These are phyloP conservation scores for Mycosphaerelloides madeirae DNA, from an alignment of 2,329 filamentous ascomycete species.

Conservation along the genomic window DNA sequence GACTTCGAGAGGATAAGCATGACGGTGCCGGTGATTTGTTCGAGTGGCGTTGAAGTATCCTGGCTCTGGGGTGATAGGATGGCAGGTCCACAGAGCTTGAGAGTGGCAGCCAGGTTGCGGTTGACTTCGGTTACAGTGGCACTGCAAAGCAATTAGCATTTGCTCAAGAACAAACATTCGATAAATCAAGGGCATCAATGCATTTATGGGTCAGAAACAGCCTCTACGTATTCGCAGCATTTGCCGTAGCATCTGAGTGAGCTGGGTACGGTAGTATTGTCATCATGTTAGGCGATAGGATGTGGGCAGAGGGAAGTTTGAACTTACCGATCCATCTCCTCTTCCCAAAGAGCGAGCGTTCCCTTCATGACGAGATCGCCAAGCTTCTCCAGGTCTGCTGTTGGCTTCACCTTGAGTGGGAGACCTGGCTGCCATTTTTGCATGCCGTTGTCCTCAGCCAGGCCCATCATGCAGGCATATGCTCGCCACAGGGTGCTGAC, in stretches of 20 bases:
- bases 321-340: conserved; percentile 90
- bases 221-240: conserved; percentile 34
- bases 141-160: conserved; percentile 46
- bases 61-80: conserved; percentile 69
- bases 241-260: conserved; percentile 83
- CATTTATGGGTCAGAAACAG: conserved; percentile 45
- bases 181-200: conserved; percentile 3
- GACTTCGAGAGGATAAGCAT: conserved; percentile 78
- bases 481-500: conserved; percentile 89
- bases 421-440: conserved; percentile 84
- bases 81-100: conserved; percentile 86
- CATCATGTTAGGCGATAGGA: conserved; percentile 62
- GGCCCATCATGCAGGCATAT: conserved; percentile 83
- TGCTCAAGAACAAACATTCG: conserved; percentile 40
- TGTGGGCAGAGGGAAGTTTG: conserved; percentile 12
- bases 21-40: conserved; percentile 68
- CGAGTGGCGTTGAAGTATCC: conserved; percentile 29
- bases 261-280: conserved; percentile 94
- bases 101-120: conserved; percentile 81
- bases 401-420: conserved; percentile 74
- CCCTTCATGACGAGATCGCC: conserved; percentile 79
- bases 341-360: conserved; percentile 79
- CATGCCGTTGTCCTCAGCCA: conserved; percentile 74
- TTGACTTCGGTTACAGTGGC: conserved; percentile 91
- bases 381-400: conserved; percentile 74